Conservation (phyloP, 345 rosid genomes). For the Gossypium arboreum region DNA sequence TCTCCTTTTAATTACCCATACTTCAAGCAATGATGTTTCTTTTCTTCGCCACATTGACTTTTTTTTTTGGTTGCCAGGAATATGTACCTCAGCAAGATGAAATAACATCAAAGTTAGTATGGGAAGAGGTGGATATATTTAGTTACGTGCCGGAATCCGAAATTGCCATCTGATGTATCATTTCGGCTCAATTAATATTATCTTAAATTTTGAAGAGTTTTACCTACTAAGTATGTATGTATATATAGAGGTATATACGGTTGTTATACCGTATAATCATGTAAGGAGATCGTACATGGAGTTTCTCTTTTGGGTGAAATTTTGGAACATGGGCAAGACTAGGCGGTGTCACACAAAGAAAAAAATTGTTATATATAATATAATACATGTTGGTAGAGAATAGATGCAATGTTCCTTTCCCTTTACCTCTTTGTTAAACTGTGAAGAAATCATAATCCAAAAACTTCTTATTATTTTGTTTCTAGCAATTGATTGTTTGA, state of each 20-base stretch:
- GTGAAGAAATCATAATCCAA: background rate
- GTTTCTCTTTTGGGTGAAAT: background rate
- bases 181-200: background rate
- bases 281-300: background rate
- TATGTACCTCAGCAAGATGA: slow-evolving; percentile 78
- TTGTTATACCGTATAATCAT: slow-evolving; percentile 3
- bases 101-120: slow-evolving; percentile 65
- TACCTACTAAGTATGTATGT: background rate
- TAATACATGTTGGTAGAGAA: background rate
- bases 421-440: slow-evolving; percentile 3
- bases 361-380: background rate
- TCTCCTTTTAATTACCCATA: background rate
- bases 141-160: slow-evolving; percentile 51
- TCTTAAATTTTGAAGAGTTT: background rate
- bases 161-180: slow-evolving; percentile 35
- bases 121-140: slow-evolving; percentile 77
- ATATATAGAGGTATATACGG: background rate
- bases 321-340: background rate
- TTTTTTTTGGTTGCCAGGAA: slow-evolving; percentile 38
- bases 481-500: background rate
- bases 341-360: background rate
- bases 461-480: background rate
- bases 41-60: background rate
- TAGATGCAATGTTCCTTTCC: background rate
- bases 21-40: background rate